phyloP scores from a whole-genome alignment of 257 asterid genomes.

The Eustoma russellianum region DNA sequence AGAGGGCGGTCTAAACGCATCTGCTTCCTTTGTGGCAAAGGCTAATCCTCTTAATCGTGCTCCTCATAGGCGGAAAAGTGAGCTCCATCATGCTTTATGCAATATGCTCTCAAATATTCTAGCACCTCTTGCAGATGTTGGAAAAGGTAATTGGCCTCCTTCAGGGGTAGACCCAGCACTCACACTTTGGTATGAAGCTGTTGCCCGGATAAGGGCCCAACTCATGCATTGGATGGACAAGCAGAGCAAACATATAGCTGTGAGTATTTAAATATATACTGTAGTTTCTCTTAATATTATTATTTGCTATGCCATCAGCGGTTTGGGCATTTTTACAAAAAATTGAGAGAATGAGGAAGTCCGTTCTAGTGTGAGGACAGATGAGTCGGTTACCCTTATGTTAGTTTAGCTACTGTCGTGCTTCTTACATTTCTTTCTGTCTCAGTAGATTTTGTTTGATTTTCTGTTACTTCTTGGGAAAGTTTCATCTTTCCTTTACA shows the following conservation, averaged over 20 bases:
- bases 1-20: conserved; percentile 95
- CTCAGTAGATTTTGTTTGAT: no score
- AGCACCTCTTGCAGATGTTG: conserved; percentile 96
- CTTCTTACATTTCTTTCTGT: no score
- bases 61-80: conserved; percentile 96
- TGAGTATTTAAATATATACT: conserved; percentile 29
- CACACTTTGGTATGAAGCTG: conserved; percentile 97
- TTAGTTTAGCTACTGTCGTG: no score
- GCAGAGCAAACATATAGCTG: conserved; percentile 96
- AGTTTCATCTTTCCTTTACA: background rate
- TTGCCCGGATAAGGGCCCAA: conserved; percentile 82
- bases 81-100: conserved; percentile 97
- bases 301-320: no score
- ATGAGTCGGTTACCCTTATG: no score
- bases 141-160: conserved; percentile 98
- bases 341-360: no score
- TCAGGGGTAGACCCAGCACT: conserved; percentile 92
- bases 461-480: no score
- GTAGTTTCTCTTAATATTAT: no score
- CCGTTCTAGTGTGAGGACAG: no score
- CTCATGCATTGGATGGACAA: conserved; percentile 97
- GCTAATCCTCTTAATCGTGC: conserved; percentile 95
- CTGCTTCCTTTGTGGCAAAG: conserved; percentile 97
- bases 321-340: no score
- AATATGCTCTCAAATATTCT: conserved; percentile 97